Evolutionary conservation across 2,329 filamentous ascomycete genomes (phyloP).

Genomic region (Fusarium chlamydosporum): DNA sequence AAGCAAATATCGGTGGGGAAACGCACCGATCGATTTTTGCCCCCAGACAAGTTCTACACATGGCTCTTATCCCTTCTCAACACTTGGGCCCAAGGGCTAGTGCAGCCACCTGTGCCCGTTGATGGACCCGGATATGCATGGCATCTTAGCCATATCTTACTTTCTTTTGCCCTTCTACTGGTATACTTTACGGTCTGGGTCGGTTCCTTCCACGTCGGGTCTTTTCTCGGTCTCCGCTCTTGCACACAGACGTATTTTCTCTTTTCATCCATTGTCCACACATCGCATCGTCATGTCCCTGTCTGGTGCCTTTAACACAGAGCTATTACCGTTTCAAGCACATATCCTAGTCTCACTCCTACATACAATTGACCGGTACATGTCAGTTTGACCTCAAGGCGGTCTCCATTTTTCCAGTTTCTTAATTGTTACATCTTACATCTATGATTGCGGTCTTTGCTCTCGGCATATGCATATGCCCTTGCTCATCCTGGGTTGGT

Average conservation of each 20-base stretch:
- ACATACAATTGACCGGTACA: slow-evolving; percentile 27
- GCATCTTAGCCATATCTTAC: slow-evolving; percentile 51
- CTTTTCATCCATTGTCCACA: slow-evolving; percentile 27
- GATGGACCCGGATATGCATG: slow-evolving; percentile 52
- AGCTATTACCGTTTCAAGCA: slow-evolving; percentile 46
- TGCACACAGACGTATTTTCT: slow-evolving; percentile 37
- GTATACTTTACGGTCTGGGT: slow-evolving; percentile 39
- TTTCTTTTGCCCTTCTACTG: slow-evolving; percentile 34
- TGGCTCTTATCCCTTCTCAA: slow-evolving; percentile 37
- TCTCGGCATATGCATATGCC: slow-evolving; percentile 50
- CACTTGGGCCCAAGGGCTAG: slow-evolving; percentile 49
- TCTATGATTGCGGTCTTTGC: slow-evolving; percentile 38
- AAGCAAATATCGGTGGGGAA: slow-evolving; percentile 40
- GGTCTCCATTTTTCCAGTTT: slow-evolving; percentile 31
- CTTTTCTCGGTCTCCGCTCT: slow-evolving; percentile 43
- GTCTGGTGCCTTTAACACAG: slow-evolving; percentile 42
- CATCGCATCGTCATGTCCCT: slow-evolving; percentile 41
- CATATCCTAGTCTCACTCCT: slow-evolving; percentile 38
- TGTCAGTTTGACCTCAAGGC: slow-evolving; percentile 20
- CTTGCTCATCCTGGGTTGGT: slow-evolving; percentile 43
- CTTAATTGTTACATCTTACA: slow-evolving; percentile 42
- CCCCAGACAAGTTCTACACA: slow-evolving; percentile 44
- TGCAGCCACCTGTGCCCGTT: slow-evolving; percentile 52
- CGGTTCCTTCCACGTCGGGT: slow-evolving; percentile 40
- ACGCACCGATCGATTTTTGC: slow-evolving; percentile 33